Evolutionary conservation across 352 stramenopile species (phyloP), one percentile per base, ranked within the genome.

Genomic region (Phytophthora sp.): DNA sequence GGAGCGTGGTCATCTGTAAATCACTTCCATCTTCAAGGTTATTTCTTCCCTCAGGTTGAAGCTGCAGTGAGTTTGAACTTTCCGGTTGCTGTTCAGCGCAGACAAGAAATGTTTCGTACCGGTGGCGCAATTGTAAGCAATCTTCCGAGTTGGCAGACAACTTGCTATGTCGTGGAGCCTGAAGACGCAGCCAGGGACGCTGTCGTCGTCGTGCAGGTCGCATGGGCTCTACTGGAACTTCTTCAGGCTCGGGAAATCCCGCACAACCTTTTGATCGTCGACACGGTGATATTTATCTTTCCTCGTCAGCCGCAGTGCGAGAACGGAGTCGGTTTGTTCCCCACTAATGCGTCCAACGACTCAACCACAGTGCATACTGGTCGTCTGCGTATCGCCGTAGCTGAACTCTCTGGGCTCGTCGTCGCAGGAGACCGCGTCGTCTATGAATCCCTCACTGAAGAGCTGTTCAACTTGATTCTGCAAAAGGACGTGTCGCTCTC

Each of bases 1-100:
- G 85, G 85, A 18, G 85, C 85, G 15, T 93, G 85, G 85, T 89
- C 85, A 8, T 91, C 82, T 4, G 85, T 93, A 9, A 89, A 91
- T 46, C 82, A 93, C 52, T 85, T 87, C 44, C 85, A 93, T 30
- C 77, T 91, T 3, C 85, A 93, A 64, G 77, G 75, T 0, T 89
- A 82, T 30, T 89, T 87, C 57, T 77, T 85, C 31, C 30, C 69
- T 44, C 47, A 75, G 11, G 23, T 71, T 36, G 29, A 57, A 44
- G 35, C 13, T 9, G 15, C 4, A 12, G 11, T 6, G 7, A 42
- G 33, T 36, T 49, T 6, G 3, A 77, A 63, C 45, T 83, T 93
- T 47, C 79, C 80, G 4, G 41, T 93, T 31, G 49, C 60, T 1
- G 23, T 9, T 8, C 81, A 91, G 39, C 21, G n/a, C 4, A 57